These are phyloP conservation scores for Ajuga reptans DNA, from an alignment of 305 asterid genomes.

Conservation along the genomic window DNA sequence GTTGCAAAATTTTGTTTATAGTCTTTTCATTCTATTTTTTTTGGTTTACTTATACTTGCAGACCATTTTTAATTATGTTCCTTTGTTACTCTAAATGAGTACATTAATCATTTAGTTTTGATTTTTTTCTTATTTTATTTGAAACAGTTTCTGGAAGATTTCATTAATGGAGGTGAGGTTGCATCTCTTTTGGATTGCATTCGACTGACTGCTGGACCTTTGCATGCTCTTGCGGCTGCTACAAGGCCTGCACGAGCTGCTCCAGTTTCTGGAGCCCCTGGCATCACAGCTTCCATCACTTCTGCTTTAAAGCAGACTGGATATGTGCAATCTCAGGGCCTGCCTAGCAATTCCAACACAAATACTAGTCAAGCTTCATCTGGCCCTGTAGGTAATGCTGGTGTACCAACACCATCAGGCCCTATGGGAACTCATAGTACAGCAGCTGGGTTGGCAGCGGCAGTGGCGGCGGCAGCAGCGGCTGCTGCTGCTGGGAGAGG, in stretches of 20 bases:
- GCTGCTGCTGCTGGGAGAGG: conserved; percentile 92
- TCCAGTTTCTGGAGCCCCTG: conserved; percentile 79
- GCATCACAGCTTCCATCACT: conserved; percentile 47
- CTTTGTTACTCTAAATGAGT: conserved; percentile 9
- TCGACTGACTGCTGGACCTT: conserved; percentile 94
- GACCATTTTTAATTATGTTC: conserved; percentile 9
- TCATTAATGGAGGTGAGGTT: conserved; percentile 94
- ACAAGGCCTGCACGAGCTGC: conserved; percentile 99
- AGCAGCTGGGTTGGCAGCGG: conserved; percentile 72
- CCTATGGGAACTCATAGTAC: conserved; percentile 53
- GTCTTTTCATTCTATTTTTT: neutral
- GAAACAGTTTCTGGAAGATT: conserved; percentile 91
- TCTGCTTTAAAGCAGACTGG: conserved; percentile 66
- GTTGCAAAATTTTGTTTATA: neutral
- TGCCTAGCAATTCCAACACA: conserved; percentile 49
- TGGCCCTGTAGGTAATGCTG: conserved; percentile 47
- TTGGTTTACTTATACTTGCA: neutral
- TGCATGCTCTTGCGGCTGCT: conserved; percentile 99
- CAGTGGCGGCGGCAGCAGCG: conserved; percentile 62
- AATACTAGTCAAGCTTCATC: conserved; percentile 55
- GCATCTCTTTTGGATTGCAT: conserved; percentile 95
- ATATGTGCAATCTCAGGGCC: conserved; percentile 44
- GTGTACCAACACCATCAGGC: conserved; percentile 41
- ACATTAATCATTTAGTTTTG: conserved; percentile 1
- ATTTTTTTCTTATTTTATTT: neutral